Percentiles rank a stretch among this genome's conserved stretches.
phyloP scores from a whole-genome alignment of 495 filamentous ascomycete species.

The Hypoxylon intermedium region DNA sequence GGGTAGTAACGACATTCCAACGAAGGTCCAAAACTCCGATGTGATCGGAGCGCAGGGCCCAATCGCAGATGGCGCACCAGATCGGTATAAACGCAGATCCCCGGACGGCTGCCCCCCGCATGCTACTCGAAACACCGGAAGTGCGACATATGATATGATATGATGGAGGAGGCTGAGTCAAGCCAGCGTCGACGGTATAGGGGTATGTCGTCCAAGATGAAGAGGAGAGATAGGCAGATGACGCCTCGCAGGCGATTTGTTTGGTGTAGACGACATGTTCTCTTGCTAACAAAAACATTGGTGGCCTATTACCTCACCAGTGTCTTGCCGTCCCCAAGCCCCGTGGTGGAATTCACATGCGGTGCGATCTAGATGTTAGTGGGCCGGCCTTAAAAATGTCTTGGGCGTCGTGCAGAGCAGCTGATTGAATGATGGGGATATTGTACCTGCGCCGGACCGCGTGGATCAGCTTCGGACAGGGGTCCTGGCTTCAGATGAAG shows the following conservation, averaged over 20 bases:
- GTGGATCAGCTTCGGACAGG: conserved; percentile 27
- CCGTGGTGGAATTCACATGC: conserved; percentile 38
- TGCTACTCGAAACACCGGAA: conserved; percentile 19
- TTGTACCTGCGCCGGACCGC: conserved; percentile 39
- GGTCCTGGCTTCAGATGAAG: conserved; percentile 25
- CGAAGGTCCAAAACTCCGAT: conserved; percentile 33
- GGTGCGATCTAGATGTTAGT: conserved; percentile 30
- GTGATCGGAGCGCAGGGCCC: conserved; percentile 18
- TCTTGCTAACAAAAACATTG: conserved; percentile 9
- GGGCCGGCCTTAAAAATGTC: conserved; percentile 29
- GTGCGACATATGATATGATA: conserved; percentile 15
- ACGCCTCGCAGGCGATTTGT: conserved; percentile 6
- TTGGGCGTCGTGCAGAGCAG: conserved; percentile 19
- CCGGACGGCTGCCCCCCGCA: conserved; percentile 36
- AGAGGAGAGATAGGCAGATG: conserved; percentile 32
- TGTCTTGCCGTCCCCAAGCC: conserved; percentile 13
- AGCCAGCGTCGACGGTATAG: conserved; percentile 6
- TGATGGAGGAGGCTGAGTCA: conserved; percentile 11
- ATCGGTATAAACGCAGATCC: conserved; percentile 39
- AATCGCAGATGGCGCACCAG: conserved; percentile 27
- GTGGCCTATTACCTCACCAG: not conserved
- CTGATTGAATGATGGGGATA: conserved; percentile 30
- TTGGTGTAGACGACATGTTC: conserved; percentile 21
- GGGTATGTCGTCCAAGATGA: conserved; percentile 4
- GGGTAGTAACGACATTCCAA: conserved; percentile 33